Evolutionary conservation across 75 land plant species (phyloP), one percentile per base, ranked within the genome.

Genomic region (Azolla pinnata): DNA sequence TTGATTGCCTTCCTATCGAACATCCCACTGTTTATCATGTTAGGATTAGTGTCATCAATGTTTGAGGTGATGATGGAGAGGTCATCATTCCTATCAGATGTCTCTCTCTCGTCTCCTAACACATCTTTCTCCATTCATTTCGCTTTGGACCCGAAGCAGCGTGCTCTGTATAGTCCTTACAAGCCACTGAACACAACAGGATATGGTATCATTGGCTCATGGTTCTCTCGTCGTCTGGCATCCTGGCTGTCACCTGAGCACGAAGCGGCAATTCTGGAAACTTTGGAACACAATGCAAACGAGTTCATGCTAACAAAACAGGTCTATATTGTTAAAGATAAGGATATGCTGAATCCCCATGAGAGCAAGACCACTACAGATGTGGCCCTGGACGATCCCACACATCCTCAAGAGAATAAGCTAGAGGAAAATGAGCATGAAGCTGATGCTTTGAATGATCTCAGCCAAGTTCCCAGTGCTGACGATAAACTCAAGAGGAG

Each of bases 1-100:
- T 38, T 18, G 1, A 38, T 25, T 29, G 54, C 51, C n/a, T 64
- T 66, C 52, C 54, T 46, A 1, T 44, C 58, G 30, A 65, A 59
- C 35, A 35, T 55, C 20, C 10, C 46, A 10, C 40, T 65, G 29
- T 21, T 70, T 31, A 27, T 65, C 29, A n/a, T 55, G 20, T 46
- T 69, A 19, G 52, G 69, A 20, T 12, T 44, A 28, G 42, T 70
- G 9, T 65, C 69, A 2, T 48, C 67, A 2, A 19, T 70, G 10
- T 64, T 56, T 33, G 46, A 49, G 1, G 55, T 25, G 16, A 59
- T 53, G 16, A 26, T 70, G 12, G 72, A 70, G 51, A 54, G 44
- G 12, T 70, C 67, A 29, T 29, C 69, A 10, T 42, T 67, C 20
- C 52, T 64, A 20, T 57, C 68, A 25, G 59, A 60, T 14, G 26